phyloP scores from a whole-genome alignment of 306 rosid genomes.

The Begonia masoniana region DNA sequence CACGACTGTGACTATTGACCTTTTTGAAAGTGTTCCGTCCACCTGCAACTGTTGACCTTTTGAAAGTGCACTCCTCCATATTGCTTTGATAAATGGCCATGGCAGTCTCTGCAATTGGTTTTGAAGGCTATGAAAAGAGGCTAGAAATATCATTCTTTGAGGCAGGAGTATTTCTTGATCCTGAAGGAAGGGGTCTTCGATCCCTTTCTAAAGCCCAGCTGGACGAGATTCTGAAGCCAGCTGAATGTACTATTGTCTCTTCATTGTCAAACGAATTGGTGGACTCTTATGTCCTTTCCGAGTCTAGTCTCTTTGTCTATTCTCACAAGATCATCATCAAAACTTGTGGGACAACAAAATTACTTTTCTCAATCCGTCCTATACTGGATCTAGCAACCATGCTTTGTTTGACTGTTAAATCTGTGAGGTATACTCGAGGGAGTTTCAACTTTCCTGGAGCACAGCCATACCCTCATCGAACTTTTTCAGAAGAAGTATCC shows the following conservation, averaged over 20 bases:
- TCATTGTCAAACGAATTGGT: slow-evolving; percentile 59
- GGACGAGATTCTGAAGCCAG: slow-evolving; percentile 73
- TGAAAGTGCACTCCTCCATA: slow-evolving; percentile 4
- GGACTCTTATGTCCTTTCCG: slow-evolving; percentile 92
- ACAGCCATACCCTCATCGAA: slow-evolving; percentile 72
- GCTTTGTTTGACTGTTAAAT: slow-evolving; percentile 55
- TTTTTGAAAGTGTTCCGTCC: slow-evolving; percentile 6
- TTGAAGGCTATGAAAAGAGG: slow-evolving; percentile 93
- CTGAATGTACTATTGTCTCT: slow-evolving; percentile 84
- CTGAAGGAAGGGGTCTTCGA: slow-evolving; percentile 63
- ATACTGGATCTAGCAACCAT: slow-evolving; percentile 50
- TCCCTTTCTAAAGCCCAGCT: slow-evolving; percentile 47
- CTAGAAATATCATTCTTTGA: slow-evolving; percentile 76
- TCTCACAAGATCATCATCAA: slow-evolving; percentile 75
- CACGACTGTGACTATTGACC: not conserved
- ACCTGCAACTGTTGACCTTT: slow-evolving; percentile 1
- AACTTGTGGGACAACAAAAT: slow-evolving; percentile 87
- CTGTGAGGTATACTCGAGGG: slow-evolving; percentile 74
- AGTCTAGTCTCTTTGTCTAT: slow-evolving; percentile 80
- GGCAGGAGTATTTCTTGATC: slow-evolving; percentile 53
- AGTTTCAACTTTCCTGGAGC: slow-evolving; percentile 85
- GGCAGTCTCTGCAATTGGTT: slow-evolving; percentile 83
- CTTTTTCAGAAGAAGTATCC: slow-evolving; percentile 64
- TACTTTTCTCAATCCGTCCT: slow-evolving; percentile 73
- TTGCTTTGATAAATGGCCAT: slow-evolving; percentile 23